A percentile compares a stretch with the other conserved stretches of the same genome.
Evolutionary conservation across 306 rosid genomes (phyloP).

Genomic region (Vicia sativa): DNA sequence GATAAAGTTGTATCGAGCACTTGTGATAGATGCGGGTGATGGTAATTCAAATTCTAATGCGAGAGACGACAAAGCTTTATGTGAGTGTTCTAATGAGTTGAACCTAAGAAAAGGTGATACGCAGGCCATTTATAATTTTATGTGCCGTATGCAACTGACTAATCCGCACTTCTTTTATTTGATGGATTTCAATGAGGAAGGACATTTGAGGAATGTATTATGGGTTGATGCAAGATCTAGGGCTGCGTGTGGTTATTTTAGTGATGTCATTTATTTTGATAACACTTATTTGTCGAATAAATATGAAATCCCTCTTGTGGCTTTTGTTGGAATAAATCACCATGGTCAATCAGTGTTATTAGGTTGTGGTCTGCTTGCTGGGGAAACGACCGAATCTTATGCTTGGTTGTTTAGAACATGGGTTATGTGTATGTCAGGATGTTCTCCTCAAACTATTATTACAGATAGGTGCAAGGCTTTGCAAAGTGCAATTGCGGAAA

Average conservation of each 20-base stretch:
- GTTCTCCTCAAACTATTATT: conserved; percentile 73
- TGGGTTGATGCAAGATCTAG: conserved; percentile 87
- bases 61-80: conserved; percentile 46
- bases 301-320: conserved; percentile 89
- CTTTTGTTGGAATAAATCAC: conserved; percentile 84
- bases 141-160: conserved; percentile 90
- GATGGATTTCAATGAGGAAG: conserved; percentile 89
- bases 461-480: conserved; percentile 79
- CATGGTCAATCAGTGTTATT: conserved; percentile 81
- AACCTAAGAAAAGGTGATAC: conserved; percentile 84
- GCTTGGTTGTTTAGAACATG: conserved; percentile 84
- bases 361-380: conserved; percentile 88
- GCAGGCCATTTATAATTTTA: conserved; percentile 84
- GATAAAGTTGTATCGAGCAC: conserved; percentile 79
- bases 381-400: conserved; percentile 78
- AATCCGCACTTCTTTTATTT: conserved; percentile 90
- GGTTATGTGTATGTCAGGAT: conserved; percentile 69
- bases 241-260: conserved; percentile 83
- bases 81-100: conserved; percentile 54
- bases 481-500: conserved; percentile 66
- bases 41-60: conserved; percentile 45
- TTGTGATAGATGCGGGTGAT: conserved; percentile 78
- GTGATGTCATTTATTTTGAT: conserved; percentile 78
- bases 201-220: conserved; percentile 74
- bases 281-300: conserved; percentile 72